Evolutionary conservation across 2,329 filamentous ascomycete genomes (phyloP).

Genomic region (Fonsecaea multimorphosa): DNA sequence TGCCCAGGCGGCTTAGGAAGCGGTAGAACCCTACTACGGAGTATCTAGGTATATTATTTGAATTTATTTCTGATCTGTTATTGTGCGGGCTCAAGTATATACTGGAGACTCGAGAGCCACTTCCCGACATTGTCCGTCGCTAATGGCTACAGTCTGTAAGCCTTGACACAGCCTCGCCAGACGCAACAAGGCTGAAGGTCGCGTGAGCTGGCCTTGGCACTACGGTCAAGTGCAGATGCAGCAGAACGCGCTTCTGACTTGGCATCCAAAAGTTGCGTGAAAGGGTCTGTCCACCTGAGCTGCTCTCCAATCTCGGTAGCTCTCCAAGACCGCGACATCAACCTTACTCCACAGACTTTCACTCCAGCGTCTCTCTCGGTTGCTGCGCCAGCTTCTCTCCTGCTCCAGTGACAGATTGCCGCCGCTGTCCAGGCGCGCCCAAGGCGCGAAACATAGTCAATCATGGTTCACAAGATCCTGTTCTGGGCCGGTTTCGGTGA

Average conservation of each 20-base stretch:
- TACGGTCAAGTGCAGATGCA: background rate
- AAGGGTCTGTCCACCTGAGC: slow-evolving; percentile 7
- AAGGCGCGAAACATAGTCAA: slow-evolving; percentile 37
- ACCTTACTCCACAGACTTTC: background rate
- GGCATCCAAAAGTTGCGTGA: slow-evolving; percentile 6
- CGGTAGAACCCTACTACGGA: background rate
- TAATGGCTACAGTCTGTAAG: too few species aligned
- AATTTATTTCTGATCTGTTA: too few species aligned
- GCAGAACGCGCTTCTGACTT: background rate
- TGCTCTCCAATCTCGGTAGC: slow-evolving; percentile 15
- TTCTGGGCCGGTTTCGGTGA: slow-evolving; percentile 81
- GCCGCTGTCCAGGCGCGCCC: slow-evolving; percentile 18
- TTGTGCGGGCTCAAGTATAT: too few species aligned
- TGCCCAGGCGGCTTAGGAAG: background rate
- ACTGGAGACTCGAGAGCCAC: too few species aligned
- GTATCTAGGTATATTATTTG: background rate
- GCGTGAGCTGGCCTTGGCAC: background rate
- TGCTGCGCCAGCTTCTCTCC: slow-evolving; percentile 7
- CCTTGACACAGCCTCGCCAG: too few species aligned
- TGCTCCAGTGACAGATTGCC: slow-evolving; percentile 17
- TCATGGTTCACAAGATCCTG: slow-evolving; percentile 59
- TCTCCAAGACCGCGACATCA: slow-evolving; percentile 17
- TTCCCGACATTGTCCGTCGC: too few species aligned
- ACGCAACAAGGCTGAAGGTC: too few species aligned
- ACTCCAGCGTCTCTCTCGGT: background rate